These are phyloP conservation scores for Angomonas deanei DNA, from an alignment of 208 protist genomes.

Conservation along the genomic window DNA sequence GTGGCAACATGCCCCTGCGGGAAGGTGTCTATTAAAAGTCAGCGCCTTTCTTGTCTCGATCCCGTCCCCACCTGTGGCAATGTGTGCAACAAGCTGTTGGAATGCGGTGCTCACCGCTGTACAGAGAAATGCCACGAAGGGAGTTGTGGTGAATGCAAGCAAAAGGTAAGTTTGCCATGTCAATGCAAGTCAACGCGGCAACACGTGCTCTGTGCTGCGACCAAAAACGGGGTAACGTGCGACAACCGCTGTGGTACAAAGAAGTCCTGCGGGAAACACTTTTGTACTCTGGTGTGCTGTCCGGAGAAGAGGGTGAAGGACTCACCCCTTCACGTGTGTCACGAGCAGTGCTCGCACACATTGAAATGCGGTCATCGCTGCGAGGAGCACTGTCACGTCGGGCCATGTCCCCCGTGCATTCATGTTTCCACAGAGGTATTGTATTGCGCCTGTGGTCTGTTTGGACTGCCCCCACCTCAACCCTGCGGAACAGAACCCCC, in stretches of 20 bases:
- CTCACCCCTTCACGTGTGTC: constrained; percentile 38
- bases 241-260: constrained; percentile 51
- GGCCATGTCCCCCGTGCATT: constrained; percentile 55
- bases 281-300: constrained; percentile 60
- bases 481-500: constrained; percentile 62
- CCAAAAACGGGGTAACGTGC: constrained; percentile 36
- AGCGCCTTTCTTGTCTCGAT: constrained; percentile 39
- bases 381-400: constrained; percentile 56
- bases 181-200: constrained; percentile 43
- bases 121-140: constrained; percentile 43
- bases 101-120: constrained; percentile 58
- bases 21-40: constrained; percentile 12
- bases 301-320: constrained; percentile 32
- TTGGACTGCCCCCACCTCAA: constrained; percentile 55
- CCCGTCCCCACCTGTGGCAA: constrained; percentile 55
- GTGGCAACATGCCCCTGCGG: constrained; percentile 67
- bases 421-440: constrained; percentile 48
- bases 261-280: constrained; percentile 68
- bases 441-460: constrained; percentile 46
- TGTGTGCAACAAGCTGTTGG: constrained; percentile 51
- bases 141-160: constrained; percentile 35
- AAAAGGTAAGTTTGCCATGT: constrained; percentile 32
- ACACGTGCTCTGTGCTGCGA: constrained; percentile 38
- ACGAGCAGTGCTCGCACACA: constrained; percentile 42
- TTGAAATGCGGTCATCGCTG: constrained; percentile 73